Percentiles rank a stretch among this genome's conserved stretches.
Conservation (phyloP, 1,284 basidiomycete species). For the Melampsora allii-populina region DNA sequence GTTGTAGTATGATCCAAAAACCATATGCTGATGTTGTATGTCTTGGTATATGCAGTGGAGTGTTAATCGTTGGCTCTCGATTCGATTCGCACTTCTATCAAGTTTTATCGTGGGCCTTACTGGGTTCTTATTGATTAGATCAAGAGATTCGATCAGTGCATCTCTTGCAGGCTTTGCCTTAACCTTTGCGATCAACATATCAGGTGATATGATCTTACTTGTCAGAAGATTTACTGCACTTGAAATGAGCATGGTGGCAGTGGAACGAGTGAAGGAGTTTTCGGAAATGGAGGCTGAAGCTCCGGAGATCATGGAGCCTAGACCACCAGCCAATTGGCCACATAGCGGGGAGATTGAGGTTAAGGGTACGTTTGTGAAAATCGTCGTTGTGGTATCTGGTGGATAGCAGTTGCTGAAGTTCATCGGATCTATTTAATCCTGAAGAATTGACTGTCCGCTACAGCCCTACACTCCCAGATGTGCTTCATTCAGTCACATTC, state of each 20-base stretch:
- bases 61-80: slow-evolving; percentile 74
- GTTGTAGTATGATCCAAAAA: background rate
- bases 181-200: slow-evolving; percentile 54
- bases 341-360: slow-evolving; percentile 63
- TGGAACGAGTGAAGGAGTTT: slow-evolving; percentile 17
- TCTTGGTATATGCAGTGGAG: slow-evolving; percentile 2
- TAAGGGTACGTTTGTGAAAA: slow-evolving; percentile 48
- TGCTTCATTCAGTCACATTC: slow-evolving; percentile 67
- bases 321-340: slow-evolving; percentile 65
- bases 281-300: slow-evolving; percentile 11
- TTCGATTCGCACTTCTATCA: slow-evolving; percentile 77
- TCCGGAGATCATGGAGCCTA: slow-evolving; percentile 2
- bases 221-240: slow-evolving; percentile 51
- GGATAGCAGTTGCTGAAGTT: background rate
- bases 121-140: slow-evolving; percentile 59
- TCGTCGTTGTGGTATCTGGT: background rate
- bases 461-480: slow-evolving; percentile 66
- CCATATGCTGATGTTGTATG: background rate
- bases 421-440: background rate
- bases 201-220: slow-evolving; percentile 63
- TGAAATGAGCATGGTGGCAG: slow-evolving; percentile 30
- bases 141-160: slow-evolving; percentile 51
- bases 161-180: slow-evolving; percentile 56
- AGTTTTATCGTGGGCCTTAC: slow-evolving; percentile 68
- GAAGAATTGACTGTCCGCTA: slow-evolving; percentile 65